phyloP scores from a whole-genome alignment of 164 flowering plant species.

The Vitis cinerea region DNA sequence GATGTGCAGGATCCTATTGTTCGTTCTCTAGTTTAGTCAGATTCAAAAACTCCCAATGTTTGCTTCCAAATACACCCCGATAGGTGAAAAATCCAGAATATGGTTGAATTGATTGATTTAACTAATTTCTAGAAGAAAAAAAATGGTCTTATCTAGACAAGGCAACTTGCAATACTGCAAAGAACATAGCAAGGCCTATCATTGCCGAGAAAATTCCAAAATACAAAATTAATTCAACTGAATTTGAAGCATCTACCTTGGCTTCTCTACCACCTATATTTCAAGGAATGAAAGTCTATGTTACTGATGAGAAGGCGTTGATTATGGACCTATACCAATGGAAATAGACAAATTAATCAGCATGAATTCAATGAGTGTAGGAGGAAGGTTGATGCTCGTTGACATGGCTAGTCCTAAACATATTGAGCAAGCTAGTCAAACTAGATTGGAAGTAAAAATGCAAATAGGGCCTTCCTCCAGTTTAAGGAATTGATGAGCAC shows the following conservation, averaged over 20 bases:
- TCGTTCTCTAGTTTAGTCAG: conserved; percentile 82
- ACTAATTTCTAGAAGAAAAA: conserved; percentile 57
- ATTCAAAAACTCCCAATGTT: conserved; percentile 44
- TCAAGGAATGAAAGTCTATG: too few relatives aligned
- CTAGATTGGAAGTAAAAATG: too few relatives aligned
- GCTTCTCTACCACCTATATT: conserved; percentile 41
- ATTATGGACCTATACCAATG: too few relatives aligned
- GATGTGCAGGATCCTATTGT: conserved; percentile 60
- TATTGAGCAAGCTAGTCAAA: too few relatives aligned
- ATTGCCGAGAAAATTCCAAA: conserved; percentile 92
- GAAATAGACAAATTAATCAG: too few relatives aligned
- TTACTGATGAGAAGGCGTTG: too few relatives aligned
- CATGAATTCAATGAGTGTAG: too few relatives aligned
- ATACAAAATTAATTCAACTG: conserved; percentile 87
- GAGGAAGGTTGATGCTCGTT: too few relatives aligned
- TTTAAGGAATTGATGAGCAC: too few relatives aligned
- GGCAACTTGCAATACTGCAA: conserved; percentile 92
- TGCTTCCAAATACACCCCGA: conserved; percentile 85
- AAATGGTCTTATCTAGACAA: conserved; percentile 97
- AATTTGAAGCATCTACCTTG: conserved; percentile 76
- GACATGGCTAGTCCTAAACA: too few relatives aligned
- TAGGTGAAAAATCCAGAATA: conserved; percentile 96
- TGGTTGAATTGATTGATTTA: conserved; percentile 98
- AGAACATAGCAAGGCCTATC: conserved; percentile 78
- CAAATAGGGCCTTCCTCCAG: too few relatives aligned